These are phyloP conservation scores for Saccharomycopsis synnaedendra DNA, from an alignment of 805 yeast genomes.

Conservation along the genomic window DNA sequence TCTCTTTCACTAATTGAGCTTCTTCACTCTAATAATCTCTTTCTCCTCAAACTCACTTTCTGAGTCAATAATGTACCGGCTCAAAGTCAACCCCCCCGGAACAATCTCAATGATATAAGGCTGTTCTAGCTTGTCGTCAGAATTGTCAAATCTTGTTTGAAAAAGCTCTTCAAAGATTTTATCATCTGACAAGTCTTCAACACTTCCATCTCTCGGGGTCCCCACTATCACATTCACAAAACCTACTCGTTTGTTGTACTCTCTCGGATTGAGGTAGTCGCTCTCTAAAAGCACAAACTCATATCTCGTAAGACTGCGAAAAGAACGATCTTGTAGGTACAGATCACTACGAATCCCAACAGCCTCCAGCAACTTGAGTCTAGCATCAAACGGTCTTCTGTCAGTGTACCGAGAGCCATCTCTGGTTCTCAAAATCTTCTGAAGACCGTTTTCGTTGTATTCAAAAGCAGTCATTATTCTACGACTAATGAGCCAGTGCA, in stretches of 20 bases:
- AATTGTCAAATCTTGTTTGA: background rate
- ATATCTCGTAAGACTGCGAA: constrained; percentile 4
- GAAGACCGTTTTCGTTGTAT: constrained; percentile 10
- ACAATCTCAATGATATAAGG: constrained; percentile 11
- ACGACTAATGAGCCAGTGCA: constrained; percentile 2
- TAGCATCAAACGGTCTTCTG: constrained; percentile 9
- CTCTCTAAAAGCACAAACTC: constrained; percentile 7
- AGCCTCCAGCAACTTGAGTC: constrained; percentile 2
- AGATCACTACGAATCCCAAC: constrained; percentile 3
- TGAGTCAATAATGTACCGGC: constrained; percentile 4
- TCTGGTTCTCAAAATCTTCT: background rate
- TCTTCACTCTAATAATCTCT: constrained; percentile 5
- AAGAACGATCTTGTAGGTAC: background rate
- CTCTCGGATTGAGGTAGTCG: background rate
- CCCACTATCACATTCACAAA: constrained; percentile 9
- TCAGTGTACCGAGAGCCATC: background rate
- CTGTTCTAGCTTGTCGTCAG: constrained; percentile 1
- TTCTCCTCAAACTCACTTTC: constrained; percentile 5
- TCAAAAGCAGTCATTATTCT: constrained; percentile 12
- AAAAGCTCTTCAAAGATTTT: constrained; percentile 5
- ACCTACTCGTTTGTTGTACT: background rate
- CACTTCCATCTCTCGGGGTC: background rate
- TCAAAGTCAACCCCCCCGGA: constrained; percentile 5
- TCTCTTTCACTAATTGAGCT: constrained; percentile 8
- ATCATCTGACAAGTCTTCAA: background rate